These are phyloP conservation scores for Alternaria atra DNA, from an alignment of 2,329 filamentous ascomycete species.

Conservation along the genomic window DNA sequence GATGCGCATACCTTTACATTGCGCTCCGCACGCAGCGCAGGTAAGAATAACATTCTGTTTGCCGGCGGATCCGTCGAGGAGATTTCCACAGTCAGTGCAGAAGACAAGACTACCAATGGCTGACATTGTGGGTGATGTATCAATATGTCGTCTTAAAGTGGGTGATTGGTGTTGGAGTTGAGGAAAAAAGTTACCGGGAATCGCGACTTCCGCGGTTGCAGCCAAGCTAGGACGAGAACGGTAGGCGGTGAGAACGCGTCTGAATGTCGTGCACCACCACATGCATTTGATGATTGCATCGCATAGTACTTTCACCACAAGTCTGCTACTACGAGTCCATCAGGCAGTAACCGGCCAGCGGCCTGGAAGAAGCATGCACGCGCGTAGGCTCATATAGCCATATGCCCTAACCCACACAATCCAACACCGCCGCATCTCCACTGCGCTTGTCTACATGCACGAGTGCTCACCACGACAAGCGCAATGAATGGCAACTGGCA, in stretches of 20 bases:
- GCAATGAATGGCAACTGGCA: slow-evolving; percentile 47
- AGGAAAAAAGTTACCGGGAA: slow-evolving; percentile 34
- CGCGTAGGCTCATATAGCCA: slow-evolving; percentile 21
- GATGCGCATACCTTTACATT: slow-evolving; percentile 43
- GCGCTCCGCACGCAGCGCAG: slow-evolving; percentile 86
- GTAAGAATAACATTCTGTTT: slow-evolving; percentile 77
- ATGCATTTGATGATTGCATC: slow-evolving; percentile 15
- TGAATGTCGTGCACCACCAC: slow-evolving; percentile 9
- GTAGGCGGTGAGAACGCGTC: slow-evolving; percentile 43
- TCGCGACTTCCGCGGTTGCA: slow-evolving; percentile 26
- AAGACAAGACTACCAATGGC: slow-evolving; percentile 91
- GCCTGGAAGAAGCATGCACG: slow-evolving; percentile 20
- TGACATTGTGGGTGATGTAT: slow-evolving; percentile 68
- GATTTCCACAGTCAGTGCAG: slow-evolving; percentile 90
- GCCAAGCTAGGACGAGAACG: slow-evolving; percentile 23
- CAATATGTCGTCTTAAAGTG: slow-evolving; percentile 5
- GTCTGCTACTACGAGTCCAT: background rate
- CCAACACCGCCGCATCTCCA: slow-evolving; percentile 6
- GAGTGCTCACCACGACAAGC: slow-evolving; percentile 13
- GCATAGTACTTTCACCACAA: background rate
- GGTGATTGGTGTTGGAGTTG: slow-evolving; percentile 6
- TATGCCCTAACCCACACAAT: background rate
- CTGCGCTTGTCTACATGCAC: slow-evolving; percentile 2
- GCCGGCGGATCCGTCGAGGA: slow-evolving; percentile 82
- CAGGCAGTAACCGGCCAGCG: background rate